A percentile compares a stretch with the other conserved stretches of the same genome.
Conservation (phyloP, 169 alveolate species). For the Plasmodium chabaudi region DNA sequence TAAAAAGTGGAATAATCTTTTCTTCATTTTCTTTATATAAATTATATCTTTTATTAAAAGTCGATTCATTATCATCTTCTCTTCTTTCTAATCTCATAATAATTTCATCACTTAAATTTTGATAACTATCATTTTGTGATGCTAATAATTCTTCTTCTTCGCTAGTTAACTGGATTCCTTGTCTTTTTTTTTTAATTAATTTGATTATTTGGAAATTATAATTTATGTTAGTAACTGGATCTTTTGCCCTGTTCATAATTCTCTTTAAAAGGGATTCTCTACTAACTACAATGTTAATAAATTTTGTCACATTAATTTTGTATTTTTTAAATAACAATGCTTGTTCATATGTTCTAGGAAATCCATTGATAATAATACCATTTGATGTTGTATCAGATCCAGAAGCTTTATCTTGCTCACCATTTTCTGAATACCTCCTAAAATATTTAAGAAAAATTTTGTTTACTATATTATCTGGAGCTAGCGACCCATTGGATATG, state of each 20-base stretch:
- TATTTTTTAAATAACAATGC: conserved; percentile 33
- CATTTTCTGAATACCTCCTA: conserved; percentile 1
- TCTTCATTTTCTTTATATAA: conserved; percentile 23
- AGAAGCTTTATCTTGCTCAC: neutral
- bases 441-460: conserved; percentile 4
- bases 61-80: conserved; percentile 28
- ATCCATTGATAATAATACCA: conserved; percentile 55
- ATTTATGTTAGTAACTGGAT: conserved; percentile 43
- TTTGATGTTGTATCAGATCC: no score
- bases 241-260: conserved; percentile 18
- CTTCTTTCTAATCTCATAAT: conserved; percentile 19
- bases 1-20: conserved; percentile 13
- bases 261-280: conserved; percentile 18
- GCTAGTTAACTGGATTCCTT: neutral
- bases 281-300: conserved; percentile 24
- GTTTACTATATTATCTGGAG: conserved; percentile 22
- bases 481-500: conserved; percentile 36
- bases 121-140: conserved; percentile 15
- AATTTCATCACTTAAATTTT: conserved; percentile 35
- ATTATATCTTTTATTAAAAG: conserved; percentile 38
- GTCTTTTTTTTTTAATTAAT: conserved; percentile 21
- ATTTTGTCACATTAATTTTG: conserved; percentile 6
- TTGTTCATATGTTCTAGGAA: conserved; percentile 56
- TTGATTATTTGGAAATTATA: conserved; percentile 19
- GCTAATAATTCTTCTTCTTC: conserved; percentile 15